Evolutionary conservation across 1,284 basidiomycete species (phyloP), one percentile per base, ranked within the genome.

Genomic region (Heterobasidion annosum): DNA sequence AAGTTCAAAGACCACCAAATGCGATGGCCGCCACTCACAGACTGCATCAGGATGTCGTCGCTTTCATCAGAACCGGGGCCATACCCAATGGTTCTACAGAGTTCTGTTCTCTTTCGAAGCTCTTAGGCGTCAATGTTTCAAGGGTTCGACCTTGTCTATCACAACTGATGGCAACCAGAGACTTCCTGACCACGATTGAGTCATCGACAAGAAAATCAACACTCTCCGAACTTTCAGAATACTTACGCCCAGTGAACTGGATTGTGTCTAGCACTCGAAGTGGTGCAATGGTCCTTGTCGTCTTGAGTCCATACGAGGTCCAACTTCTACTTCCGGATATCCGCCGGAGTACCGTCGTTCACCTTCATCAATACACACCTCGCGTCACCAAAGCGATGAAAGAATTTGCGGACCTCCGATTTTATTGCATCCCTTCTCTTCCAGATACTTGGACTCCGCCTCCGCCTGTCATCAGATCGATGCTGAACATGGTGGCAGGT

Each of bases 401-500:
- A 13, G 58, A 71, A 7, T 71, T 71, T 50, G 73, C 77, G 37
- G 65, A 74, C 50, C 68, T 75, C 33, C 54, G 32, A 1, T 64
- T 72, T 49, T 69, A 70, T 57, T 64, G 34, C 47, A 61, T 70
- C 18, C 72, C 72, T 0, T 37, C 64, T 1, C 51, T 66, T 0
- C 59, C 60, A 0, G 1, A 35, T 12, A 40, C 51, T 18, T 15
- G 43, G 35, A 18, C 42, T 33, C 19, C 19, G 4, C 34, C 44
- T 8, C 42, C 58, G 19, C 8, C 49, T 18, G 52, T 61, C 12
- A 48, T 67, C 0, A 65, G 66, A 33, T 61, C 64, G 33, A 70
- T 75, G 56, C 61, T 80, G 35, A 72, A 73, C 54, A 57, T 79
- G 35, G 76, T 68, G 52, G 65, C 76, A n/a, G 78, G 71, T 15